These are phyloP conservation scores for Cutaneotrichosporon curvatum DNA, from an alignment of 1,284 basidiomycete genomes.

Conservation along the genomic window DNA sequence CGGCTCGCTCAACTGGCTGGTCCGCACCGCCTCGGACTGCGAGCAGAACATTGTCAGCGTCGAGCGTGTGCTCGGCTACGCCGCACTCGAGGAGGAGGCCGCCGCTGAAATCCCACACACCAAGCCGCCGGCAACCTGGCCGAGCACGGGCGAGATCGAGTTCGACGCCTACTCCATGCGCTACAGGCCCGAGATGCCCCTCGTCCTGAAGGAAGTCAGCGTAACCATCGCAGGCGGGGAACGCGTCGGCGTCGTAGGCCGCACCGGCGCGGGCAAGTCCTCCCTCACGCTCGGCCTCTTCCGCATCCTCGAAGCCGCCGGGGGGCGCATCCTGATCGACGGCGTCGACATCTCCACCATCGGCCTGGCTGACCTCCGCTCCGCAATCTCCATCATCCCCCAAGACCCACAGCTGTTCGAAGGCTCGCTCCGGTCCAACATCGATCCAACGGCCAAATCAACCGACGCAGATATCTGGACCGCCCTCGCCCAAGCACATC, in stretches of 20 bases:
- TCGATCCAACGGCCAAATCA: constrained; percentile 49
- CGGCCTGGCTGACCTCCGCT: constrained; percentile 64
- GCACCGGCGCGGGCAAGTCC: constrained; percentile 86
- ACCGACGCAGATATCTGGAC: constrained; percentile 74
- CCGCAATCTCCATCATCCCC: constrained; percentile 78
- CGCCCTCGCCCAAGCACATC: constrained; percentile 63
- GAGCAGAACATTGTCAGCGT: constrained; percentile 91
- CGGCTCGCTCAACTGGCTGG: constrained; percentile 74
- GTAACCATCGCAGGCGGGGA: constrained; percentile 61
- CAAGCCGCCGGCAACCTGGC: constrained; percentile 64
- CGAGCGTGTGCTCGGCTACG: constrained; percentile 59
- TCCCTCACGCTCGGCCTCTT: constrained; percentile 56
- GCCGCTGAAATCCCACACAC: constrained; percentile 62
- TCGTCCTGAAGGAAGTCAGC: constrained; percentile 67
- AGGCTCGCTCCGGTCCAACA: constrained; percentile 57
- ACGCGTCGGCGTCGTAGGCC: constrained; percentile 75
- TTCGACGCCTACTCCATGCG: constrained; percentile 71
- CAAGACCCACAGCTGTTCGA: constrained; percentile 77
- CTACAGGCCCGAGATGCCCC: constrained; percentile 73
- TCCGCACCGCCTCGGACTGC: constrained; percentile 79
- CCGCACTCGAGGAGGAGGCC: constrained; percentile 68
- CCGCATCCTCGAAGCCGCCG: constrained; percentile 67
- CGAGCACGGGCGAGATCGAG: constrained; percentile 64
- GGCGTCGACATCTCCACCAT: constrained; percentile 74
- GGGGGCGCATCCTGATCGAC: constrained; percentile 75